phyloP scores from a whole-genome alignment of 176 grass and related monocot genomes.

The Avena eriantha region DNA sequence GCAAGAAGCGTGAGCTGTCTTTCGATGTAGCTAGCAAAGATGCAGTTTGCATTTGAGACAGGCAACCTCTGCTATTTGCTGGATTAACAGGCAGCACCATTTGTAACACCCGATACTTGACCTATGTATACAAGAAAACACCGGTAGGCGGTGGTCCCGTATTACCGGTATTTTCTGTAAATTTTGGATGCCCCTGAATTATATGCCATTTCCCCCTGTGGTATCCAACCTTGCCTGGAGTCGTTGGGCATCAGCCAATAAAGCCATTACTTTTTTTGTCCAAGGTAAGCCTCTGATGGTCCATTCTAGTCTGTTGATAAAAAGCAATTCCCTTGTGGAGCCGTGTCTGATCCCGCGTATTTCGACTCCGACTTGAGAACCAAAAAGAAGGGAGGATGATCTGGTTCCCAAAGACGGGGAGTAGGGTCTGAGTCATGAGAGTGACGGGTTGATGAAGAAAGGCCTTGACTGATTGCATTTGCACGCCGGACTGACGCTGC shows the following conservation, averaged over 20 bases:
- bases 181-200: neutral
- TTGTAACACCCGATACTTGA: neutral
- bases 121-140: neutral
- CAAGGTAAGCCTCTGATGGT: conserved; percentile 14
- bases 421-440: conserved; percentile 42
- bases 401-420: conserved; percentile 35
- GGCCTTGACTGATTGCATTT: conserved; percentile 29
- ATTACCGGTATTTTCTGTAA: neutral
- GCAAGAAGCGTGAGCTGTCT: conserved; percentile 45
- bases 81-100: neutral
- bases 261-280: conserved; percentile 16
- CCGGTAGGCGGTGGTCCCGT: neutral
- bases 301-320: neutral
- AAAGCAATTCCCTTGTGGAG: neutral
- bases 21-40: conserved; percentile 40
- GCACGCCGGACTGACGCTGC: conserved; percentile 31
- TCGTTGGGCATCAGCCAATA: conserved; percentile 2
- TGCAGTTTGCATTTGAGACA: conserved; percentile 42
- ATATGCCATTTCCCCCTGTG: neutral
- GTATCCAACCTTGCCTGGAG: neutral
- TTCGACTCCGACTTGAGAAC: conserved; percentile 8
- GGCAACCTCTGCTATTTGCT: neutral
- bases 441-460: conserved; percentile 23
- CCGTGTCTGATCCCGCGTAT: neutral
- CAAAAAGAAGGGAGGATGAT: conserved; percentile 14